Percentiles rank a stretch among this genome's conserved stretches.
Evolutionary conservation across 2,329 filamentous ascomycete genomes (phyloP).

Genomic region (Metarhizium robertsii): DNA sequence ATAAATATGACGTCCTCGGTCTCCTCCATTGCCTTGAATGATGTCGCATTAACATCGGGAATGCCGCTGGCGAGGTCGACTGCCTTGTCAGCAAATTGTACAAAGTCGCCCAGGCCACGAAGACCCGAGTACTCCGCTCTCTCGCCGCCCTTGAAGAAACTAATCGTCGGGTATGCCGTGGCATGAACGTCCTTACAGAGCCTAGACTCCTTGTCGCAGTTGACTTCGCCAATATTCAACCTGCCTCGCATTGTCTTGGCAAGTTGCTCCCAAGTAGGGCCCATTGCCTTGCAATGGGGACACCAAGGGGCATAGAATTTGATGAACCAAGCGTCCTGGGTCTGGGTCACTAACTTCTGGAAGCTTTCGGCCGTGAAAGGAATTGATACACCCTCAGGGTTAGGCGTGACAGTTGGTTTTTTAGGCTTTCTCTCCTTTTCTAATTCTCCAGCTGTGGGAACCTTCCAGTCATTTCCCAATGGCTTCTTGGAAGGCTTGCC

Average conservation of each 20-base stretch:
- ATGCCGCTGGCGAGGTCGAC: slow-evolving; percentile 69
- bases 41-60: slow-evolving; percentile 65
- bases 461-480: slow-evolving; percentile 20
- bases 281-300: slow-evolving; percentile 87
- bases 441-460: slow-evolving; percentile 19
- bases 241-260: slow-evolving; percentile 83
- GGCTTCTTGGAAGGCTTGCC: slow-evolving; percentile 13
- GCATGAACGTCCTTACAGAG: slow-evolving; percentile 90
- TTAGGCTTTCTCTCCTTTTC: slow-evolving; percentile 31
- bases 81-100: slow-evolving; percentile 79
- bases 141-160: slow-evolving; percentile 89
- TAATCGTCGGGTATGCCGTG: slow-evolving; percentile 74
- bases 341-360: slow-evolving; percentile 74
- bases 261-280: slow-evolving; percentile 81
- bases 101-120: slow-evolving; percentile 81
- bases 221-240: slow-evolving; percentile 91
- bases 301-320: slow-evolving; percentile 99
- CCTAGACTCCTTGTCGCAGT: slow-evolving; percentile 76
- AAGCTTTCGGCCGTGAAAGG: slow-evolving; percentile 77
- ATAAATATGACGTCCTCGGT: slow-evolving; percentile 93
- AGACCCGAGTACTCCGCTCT: slow-evolving; percentile 89
- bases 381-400: slow-evolving; percentile 66
- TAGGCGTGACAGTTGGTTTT: slow-evolving; percentile 48
- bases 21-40: slow-evolving; percentile 76
- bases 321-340: slow-evolving; percentile 91